These are phyloP conservation scores for Edaphochlamys debaryana DNA, from an alignment of 139 green algal species.

Conservation along the genomic window DNA sequence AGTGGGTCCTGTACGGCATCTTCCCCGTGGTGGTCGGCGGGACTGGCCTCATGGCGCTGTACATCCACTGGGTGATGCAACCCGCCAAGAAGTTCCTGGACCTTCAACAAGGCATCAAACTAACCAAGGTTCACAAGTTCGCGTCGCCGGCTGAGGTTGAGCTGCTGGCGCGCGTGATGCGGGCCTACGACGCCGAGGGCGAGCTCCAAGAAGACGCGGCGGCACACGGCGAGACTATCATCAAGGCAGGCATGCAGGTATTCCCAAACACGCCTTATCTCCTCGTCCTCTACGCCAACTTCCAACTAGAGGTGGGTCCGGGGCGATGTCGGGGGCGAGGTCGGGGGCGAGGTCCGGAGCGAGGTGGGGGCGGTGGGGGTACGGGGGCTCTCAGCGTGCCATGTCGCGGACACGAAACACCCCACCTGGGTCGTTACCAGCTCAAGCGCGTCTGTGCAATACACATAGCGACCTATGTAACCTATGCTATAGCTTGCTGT, in stretches of 20 bases:
- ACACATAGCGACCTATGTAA: no score
- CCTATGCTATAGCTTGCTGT: no score
- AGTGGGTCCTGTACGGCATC: constrained; percentile 47
- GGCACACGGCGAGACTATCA: constrained; percentile 30
- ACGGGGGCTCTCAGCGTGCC: no score
- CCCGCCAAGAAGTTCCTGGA: constrained; percentile 22
- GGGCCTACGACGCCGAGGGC: constrained; percentile 32
- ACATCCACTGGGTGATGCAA: constrained; percentile 4
- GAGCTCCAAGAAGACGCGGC: constrained; percentile 20
- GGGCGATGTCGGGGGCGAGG: no score
- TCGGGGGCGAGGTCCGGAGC: no score
- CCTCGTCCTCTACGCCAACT: constrained; percentile 51
- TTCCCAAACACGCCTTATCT: constrained; percentile 38
- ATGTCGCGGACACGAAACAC: no score
- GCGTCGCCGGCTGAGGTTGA: constrained; percentile 2
- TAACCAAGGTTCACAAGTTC: constrained; percentile 34
- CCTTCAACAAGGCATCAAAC: background rate
- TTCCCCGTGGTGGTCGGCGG: constrained; percentile 38
- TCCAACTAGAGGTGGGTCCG: constrained; percentile 52
- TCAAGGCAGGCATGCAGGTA: constrained; percentile 44
- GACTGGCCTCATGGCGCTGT: background rate
- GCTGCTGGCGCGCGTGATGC: constrained; percentile 28
- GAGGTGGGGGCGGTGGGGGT: no score
- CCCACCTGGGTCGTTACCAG: no score
- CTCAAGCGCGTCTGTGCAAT: no score